Conservation (phyloP, 768 basidiomycete genomes). For the Kwoniella sp. region DNA sequence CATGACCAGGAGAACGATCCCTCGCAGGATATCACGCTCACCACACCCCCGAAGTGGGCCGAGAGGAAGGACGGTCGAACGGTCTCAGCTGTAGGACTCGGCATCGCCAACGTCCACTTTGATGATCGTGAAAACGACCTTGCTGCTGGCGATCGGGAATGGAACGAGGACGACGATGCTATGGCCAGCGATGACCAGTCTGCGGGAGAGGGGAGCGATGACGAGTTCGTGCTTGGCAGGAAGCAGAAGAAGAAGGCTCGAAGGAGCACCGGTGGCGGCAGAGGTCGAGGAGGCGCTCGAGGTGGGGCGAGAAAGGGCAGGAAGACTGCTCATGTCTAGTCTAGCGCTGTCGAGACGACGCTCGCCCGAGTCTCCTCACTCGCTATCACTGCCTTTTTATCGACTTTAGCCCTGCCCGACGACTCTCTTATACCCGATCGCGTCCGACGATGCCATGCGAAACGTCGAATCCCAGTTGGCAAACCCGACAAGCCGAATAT, state of each 20-base stretch:
- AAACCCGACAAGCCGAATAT: background rate
- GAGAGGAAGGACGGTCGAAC: constrained; percentile 12
- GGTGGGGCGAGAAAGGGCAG: constrained; percentile 11
- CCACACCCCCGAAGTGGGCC: constrained; percentile 29
- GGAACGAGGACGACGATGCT: background rate
- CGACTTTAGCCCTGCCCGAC: too few species aligned
- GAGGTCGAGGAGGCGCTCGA: constrained; percentile 11
- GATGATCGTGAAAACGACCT: constrained; percentile 23
- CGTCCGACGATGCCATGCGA: too few species aligned
- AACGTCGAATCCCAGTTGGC: too few species aligned
- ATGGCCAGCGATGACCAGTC: background rate
- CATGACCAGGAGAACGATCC: constrained; percentile 27
- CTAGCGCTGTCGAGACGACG: background rate
- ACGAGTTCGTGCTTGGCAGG: constrained; percentile 1
- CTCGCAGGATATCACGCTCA: constrained; percentile 36
- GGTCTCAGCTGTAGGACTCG: constrained; percentile 42
- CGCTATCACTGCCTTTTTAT: background rate
- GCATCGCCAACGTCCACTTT: constrained; percentile 46
- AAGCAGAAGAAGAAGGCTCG: constrained; percentile 5
- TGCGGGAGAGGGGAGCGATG: background rate
- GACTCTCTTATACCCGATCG: too few species aligned
- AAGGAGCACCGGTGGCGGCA: constrained; percentile 4
- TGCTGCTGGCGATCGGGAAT: background rate
- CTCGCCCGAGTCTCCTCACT: background rate
- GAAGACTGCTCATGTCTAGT: background rate